Base-by-base conservation (phyloP, 495 filamentous ascomycete genomes). In the Neurospora sp. region DNA sequence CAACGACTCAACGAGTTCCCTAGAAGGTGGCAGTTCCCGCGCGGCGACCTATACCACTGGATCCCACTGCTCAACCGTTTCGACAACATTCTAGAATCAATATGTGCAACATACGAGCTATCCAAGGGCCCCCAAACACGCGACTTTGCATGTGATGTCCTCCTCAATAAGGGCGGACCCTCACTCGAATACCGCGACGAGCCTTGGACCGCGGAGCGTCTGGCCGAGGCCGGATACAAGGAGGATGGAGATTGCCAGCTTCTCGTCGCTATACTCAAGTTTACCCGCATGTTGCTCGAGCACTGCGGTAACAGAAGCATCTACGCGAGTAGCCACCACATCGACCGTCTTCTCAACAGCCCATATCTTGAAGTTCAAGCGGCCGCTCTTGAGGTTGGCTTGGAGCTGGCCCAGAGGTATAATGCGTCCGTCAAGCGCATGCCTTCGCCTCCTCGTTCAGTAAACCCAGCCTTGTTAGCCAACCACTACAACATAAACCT, bases 21-120 rank as follows among this genome's bases (percentile, higher is more conserved):
- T 74, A 88, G 88, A 72, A 86, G 89, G 88, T 98, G 95, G 96
- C 93, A 93, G 37, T 97, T 98, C 78, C 95, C 94, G n/a, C 88
- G 96, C 80, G 96, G 96, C 69, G 96, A 99, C 77, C 86, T 98
- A 59, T 98, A 98, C 78, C 94, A 99, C 85, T 99, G 96, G 96
- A 98, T 98, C 78, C 90, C 92, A 40, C 87, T 97, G 48, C 85
- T 99, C 69, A 95, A 99, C 83, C 91, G 94, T 73, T 98, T 99
- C 81, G 96, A 99, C 82, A 87, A 88, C 74, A 89, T 98, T 73
- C 84, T 98, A 20, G 93, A 96, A 72, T 87, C 89, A 37, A 92
- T 94, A 79, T 93, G 90, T 80, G 85, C 90, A 42, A 92, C 90
- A 77, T 98, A 99, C 83, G 89, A 88, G 74, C 86, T 99, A 39